Evolutionary conservation across 441 rosid species (phyloP), one percentile per base, ranked within the genome.

Genomic region (Kokia cookei): DNA sequence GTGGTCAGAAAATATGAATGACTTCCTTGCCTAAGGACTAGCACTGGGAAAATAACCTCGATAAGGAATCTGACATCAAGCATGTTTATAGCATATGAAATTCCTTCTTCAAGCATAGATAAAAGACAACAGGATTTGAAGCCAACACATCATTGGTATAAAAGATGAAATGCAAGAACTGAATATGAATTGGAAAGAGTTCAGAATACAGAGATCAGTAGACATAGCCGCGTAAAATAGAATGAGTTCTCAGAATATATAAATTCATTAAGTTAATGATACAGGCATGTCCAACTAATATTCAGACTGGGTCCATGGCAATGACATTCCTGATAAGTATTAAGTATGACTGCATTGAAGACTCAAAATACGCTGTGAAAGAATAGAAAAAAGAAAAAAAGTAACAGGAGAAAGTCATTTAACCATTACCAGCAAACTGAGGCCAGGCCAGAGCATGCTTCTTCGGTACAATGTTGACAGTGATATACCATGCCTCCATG

Each of bases 401-500:
- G 60, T 4, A 4, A 24, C 7, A n/a, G 32, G 65, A 71, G 9
- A 58, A 55, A 37, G 15, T 17, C 45, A 40, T 37, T 26, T 43
- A 73, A 65, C 64, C 12, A 55, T 64, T 86, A 95, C 99, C 90
- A 93, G 89, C 86, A 93, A 82, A 78, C 96, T 91, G 35, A 79
- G 92, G 65, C 99, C 99, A 76, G 98, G 93, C 97, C 95, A 95
- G 66, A 95, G 91, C 82, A 80, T 85, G 89, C 99, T 93, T 87
- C 94, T 89, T 77, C 98, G 85, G 79, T 95, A 95, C 48, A 95
- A 79, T 24, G 98, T 91, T 55, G 96, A 89, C 58, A 95, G 90
- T 45, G 99, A 90, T 79, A 95, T 90, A 35, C 99, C 99, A 62
- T 95, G 97, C 85, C 92, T 91, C 99, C 98, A 93, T 57, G 99